Evolutionary conservation across 2,329 filamentous ascomycete species (phyloP).

Genomic region (Pseudogymnoascus sp.): DNA sequence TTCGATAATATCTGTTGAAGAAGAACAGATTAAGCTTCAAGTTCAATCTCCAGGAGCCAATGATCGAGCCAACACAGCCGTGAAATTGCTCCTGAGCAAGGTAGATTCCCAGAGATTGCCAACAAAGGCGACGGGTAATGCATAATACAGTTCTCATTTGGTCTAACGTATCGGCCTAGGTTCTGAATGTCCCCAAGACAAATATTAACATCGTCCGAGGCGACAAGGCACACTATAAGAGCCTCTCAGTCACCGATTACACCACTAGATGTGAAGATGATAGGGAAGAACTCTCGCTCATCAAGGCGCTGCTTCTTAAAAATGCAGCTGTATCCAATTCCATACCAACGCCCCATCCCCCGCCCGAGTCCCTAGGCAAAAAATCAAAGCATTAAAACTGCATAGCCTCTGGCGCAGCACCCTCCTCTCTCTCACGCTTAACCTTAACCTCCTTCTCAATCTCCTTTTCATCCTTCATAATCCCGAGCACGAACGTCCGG

Average conservation of each 20-base stretch:
- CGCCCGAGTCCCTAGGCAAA: not conserved
- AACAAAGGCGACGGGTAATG: not conserved
- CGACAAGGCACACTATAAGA: not conserved
- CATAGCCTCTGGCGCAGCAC: conserved; percentile 42
- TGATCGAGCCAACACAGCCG: not conserved
- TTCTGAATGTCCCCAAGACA: conserved; percentile 3
- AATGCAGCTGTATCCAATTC: conserved; percentile 2
- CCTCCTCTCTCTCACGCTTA: conserved; percentile 43
- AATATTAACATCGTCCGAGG: not conserved
- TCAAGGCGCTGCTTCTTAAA: conserved; percentile 3
- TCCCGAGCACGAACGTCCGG: conserved; percentile 64
- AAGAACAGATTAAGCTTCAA: conserved; percentile 3
- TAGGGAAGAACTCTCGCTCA: not conserved
- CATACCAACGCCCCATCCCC: not conserved
- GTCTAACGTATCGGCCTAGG: not conserved
- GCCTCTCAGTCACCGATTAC: conserved; percentile 2
- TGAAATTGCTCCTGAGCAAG: conserved; percentile 4
- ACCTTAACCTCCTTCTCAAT: conserved; percentile 43
- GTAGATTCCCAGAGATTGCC: not conserved
- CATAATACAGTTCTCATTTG: not conserved
- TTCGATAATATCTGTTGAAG: not conserved
- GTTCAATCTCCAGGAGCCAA: conserved; percentile 2
- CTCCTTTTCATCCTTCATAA: conserved; percentile 66
- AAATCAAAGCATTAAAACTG: conserved; percentile 46
- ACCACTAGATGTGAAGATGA: not conserved